Percentiles rank a stretch among this genome's conserved stretches.
Evolutionary conservation across 164 flowering plant genomes (phyloP).

Genomic region (Sextonia rubra): DNA sequence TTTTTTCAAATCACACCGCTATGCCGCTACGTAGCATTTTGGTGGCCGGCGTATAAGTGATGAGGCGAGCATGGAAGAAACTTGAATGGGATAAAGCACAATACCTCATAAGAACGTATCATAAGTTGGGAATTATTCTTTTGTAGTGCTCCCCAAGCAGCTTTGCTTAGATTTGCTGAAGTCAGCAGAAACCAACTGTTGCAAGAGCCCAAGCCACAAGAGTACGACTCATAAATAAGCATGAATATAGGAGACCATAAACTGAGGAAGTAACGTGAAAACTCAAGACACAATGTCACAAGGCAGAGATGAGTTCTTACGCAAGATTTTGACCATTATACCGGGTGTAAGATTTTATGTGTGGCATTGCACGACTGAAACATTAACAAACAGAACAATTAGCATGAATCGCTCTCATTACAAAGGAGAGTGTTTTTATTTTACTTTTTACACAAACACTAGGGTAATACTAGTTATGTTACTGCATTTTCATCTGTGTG

Average conservation of each 20-base stretch:
- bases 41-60: too few relatives aligned
- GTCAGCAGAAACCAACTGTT: slow-evolving; percentile 93
- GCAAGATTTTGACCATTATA: slow-evolving; percentile 88
- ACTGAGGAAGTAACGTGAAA: background rate
- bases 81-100: background rate
- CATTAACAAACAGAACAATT: slow-evolving; percentile 6
- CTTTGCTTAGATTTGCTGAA: slow-evolving; percentile 97
- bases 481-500: too few relatives aligned
- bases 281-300: background rate
- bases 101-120: slow-evolving; percentile 99
- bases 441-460: too few relatives aligned
- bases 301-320: slow-evolving; percentile 41
- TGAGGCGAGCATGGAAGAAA: too few relatives aligned
- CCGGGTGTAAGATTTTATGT: slow-evolving; percentile 94
- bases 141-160: slow-evolving; percentile 99
- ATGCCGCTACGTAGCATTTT: too few relatives aligned
- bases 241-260: background rate
- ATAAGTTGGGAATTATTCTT: slow-evolving; percentile 90
- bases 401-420: background rate
- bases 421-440: background rate
- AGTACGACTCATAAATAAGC: slow-evolving; percentile 5
- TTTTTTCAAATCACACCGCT: too few relatives aligned
- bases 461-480: too few relatives aligned
- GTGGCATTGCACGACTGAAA: slow-evolving; percentile 98
- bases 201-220: slow-evolving; percentile 7